Conservation (phyloP, 208 protist genomes). For the Leishmania amazonensis region DNA sequence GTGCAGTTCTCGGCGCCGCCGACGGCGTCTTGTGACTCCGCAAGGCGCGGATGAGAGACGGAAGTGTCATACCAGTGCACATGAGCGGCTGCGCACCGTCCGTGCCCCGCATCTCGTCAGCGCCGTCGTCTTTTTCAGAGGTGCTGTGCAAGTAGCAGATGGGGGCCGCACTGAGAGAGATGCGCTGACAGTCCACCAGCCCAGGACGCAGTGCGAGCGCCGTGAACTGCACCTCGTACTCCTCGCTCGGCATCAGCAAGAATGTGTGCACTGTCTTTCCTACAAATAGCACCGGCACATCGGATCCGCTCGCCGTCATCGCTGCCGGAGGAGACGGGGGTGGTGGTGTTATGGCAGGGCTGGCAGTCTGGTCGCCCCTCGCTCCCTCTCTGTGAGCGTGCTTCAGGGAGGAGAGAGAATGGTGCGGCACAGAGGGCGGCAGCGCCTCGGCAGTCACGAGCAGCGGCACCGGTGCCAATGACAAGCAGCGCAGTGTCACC, state of each 20-base stretch:
- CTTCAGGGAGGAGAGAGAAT: neutral
- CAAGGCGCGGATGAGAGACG: slow-evolving; percentile 17
- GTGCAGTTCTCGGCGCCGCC: slow-evolving; percentile 1
- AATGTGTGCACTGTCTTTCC: slow-evolving; percentile 66
- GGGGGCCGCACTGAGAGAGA: slow-evolving; percentile 53
- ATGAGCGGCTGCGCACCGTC: slow-evolving; percentile 15
- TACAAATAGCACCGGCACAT: slow-evolving; percentile 58
- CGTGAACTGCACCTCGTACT: slow-evolving; percentile 55
- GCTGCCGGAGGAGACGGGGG: neutral
- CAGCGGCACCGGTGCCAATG: slow-evolving; percentile 60
- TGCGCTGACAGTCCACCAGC: slow-evolving; percentile 69
- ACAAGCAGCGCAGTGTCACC: slow-evolving; percentile 65
- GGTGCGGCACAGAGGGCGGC: slow-evolving; percentile 4
- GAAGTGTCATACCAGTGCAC: slow-evolving; percentile 31
- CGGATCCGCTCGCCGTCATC: neutral
- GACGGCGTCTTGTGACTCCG: slow-evolving; percentile 12
- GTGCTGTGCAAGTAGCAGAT: slow-evolving; percentile 32
- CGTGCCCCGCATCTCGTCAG: neutral
- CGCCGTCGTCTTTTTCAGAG: neutral
- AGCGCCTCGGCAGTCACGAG: slow-evolving; percentile 57
- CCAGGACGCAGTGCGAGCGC: slow-evolving; percentile 62
- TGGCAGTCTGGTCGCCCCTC: neutral
- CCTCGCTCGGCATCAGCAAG: slow-evolving; percentile 66
- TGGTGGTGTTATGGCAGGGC: neutral
- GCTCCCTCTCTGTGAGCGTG: neutral